A percentile compares a stretch with the other conserved stretches of the same genome.
Conservation (phyloP, 2,329 filamentous ascomycete species). For the Mycosphaerella arachidis region DNA sequence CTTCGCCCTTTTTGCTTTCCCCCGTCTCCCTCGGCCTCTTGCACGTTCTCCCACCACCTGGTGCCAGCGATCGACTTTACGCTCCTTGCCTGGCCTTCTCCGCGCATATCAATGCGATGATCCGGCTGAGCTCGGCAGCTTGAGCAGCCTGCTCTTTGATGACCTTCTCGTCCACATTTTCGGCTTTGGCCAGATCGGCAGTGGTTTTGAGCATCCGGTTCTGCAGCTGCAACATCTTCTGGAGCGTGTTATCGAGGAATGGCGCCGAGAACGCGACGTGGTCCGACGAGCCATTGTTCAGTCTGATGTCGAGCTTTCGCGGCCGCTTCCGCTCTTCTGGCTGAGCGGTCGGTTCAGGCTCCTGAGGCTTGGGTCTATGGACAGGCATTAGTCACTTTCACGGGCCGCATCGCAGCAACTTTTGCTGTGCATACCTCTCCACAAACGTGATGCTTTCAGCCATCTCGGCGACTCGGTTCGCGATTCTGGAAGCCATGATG, state of each 20-base stretch:
- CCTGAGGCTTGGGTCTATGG: constrained; percentile 22
- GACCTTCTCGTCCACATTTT: constrained; percentile 43
- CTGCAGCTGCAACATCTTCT: constrained; percentile 47
- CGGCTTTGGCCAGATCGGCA: constrained; percentile 43
- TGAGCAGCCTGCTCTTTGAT: constrained; percentile 50
- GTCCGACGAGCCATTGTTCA: constrained; percentile 35
- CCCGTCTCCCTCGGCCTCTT: background rate
- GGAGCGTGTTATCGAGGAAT: constrained; percentile 50
- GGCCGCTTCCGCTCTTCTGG: constrained; percentile 40
- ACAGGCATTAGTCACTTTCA: constrained; percentile 4
- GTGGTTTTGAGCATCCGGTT: constrained; percentile 48
- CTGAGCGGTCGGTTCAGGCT: constrained; percentile 18
- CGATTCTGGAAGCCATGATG: constrained; percentile 49
- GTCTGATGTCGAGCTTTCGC: constrained; percentile 48
- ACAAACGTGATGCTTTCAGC: constrained; percentile 51
- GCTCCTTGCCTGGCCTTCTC: constrained; percentile 50
- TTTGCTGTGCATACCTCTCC: constrained; percentile 35
- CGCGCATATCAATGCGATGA: constrained; percentile 50
- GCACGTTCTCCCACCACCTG: background rate
- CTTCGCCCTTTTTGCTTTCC: background rate
- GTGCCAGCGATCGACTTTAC: constrained; percentile 14
- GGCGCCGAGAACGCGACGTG: constrained; percentile 49
- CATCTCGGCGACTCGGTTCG: constrained; percentile 50
- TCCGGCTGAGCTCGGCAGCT: constrained; percentile 45
- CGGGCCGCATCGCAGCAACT: background rate